Conservation (phyloP, 805 yeast species). For the Yarrowia sp. region DNA sequence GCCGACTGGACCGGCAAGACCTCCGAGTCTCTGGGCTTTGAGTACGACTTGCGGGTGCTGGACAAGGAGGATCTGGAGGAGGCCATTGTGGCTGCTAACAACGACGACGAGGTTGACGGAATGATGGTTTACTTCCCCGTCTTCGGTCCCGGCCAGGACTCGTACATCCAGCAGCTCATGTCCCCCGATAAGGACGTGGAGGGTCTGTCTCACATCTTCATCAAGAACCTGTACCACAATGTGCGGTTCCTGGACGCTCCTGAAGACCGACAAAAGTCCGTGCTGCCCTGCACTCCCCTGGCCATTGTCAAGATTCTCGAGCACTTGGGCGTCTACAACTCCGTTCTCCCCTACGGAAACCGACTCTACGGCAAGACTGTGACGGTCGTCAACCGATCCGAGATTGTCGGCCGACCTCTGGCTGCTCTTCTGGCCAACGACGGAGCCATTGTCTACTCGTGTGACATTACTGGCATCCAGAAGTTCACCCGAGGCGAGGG, state of each 20-base stretch:
- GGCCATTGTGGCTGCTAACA: slow-evolving; percentile 80
- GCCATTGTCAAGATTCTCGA: slow-evolving; percentile 94
- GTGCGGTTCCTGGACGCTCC: slow-evolving; percentile 79
- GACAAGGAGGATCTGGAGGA: slow-evolving; percentile 86
- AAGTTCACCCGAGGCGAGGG: slow-evolving; percentile 95
- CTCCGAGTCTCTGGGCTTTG: slow-evolving; percentile 82
- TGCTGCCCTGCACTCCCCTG: slow-evolving; percentile 94
- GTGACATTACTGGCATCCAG: slow-evolving; percentile 85
- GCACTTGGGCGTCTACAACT: slow-evolving; percentile 85
- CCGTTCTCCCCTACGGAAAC: slow-evolving; percentile 83
- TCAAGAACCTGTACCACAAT: slow-evolving; percentile 95
- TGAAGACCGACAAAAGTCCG: slow-evolving; percentile 72
- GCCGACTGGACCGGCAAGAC: slow-evolving; percentile 97
- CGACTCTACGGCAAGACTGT: slow-evolving; percentile 91
- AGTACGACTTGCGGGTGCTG: slow-evolving; percentile 75
- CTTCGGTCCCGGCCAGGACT: slow-evolving; percentile 93
- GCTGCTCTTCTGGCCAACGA: slow-evolving; percentile 97
- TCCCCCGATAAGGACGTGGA: slow-evolving; percentile 94
- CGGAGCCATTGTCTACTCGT: slow-evolving; percentile 95
- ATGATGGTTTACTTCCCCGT: slow-evolving; percentile 98
- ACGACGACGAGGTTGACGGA: slow-evolving; percentile 78
- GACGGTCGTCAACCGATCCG: slow-evolving; percentile 90
- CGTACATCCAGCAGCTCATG: slow-evolving; percentile 91
- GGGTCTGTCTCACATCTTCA: slow-evolving; percentile 88
- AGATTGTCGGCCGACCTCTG: slow-evolving; percentile 95